A percentile compares a stretch with the other conserved stretches of the same genome.
Conservation (phyloP, 225 moss, liverwort and hornwort species). For the Physcomitrium patens region DNA sequence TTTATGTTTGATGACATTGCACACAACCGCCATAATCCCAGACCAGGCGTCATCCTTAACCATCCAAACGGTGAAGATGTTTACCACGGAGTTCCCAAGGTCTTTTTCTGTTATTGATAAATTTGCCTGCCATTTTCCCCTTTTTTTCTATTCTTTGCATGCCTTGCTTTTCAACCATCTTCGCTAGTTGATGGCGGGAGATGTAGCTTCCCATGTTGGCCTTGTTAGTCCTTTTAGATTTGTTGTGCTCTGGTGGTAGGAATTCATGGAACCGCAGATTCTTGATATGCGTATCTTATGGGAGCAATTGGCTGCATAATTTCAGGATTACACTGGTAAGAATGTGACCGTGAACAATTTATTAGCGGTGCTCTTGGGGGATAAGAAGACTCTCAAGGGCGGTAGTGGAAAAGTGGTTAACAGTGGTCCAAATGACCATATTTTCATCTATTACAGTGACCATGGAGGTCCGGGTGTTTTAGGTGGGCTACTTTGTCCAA, state of each 20-base stretch:
- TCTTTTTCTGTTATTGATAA: not conserved
- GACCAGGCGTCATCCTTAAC: slow-evolving; percentile 48
- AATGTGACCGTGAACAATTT: slow-evolving; percentile 43
- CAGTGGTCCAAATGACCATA: slow-evolving; percentile 48
- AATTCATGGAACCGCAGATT: not conserved
- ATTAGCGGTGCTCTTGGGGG: slow-evolving; percentile 45
- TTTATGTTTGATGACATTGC: slow-evolving; percentile 57
- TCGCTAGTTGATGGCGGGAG: not conserved
- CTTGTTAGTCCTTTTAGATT: not conserved
- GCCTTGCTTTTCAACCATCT: not conserved
- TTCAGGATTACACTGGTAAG: slow-evolving; percentile 53
- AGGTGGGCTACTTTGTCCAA: slow-evolving; percentile 25
- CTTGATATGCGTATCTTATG: slow-evolving; percentile 20
- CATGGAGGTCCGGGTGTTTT: slow-evolving; percentile 52
- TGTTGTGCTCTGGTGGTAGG: not conserved
- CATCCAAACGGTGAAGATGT: slow-evolving; percentile 43
- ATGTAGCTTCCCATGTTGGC: not conserved
- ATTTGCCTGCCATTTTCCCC: not conserved
- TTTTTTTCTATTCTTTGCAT: not conserved
- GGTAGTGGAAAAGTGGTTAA: slow-evolving; percentile 52
- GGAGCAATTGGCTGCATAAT: not conserved
- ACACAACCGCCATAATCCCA: slow-evolving; percentile 39
- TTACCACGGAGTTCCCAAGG: slow-evolving; percentile 54
- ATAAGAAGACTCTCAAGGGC: slow-evolving; percentile 40
- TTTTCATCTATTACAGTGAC: slow-evolving; percentile 54